A percentile compares a stretch with the other conserved stretches of the same genome.
Conservation (phyloP, 2,329 filamentous ascomycete genomes). For the Coniosporium tulheliwenetii region DNA sequence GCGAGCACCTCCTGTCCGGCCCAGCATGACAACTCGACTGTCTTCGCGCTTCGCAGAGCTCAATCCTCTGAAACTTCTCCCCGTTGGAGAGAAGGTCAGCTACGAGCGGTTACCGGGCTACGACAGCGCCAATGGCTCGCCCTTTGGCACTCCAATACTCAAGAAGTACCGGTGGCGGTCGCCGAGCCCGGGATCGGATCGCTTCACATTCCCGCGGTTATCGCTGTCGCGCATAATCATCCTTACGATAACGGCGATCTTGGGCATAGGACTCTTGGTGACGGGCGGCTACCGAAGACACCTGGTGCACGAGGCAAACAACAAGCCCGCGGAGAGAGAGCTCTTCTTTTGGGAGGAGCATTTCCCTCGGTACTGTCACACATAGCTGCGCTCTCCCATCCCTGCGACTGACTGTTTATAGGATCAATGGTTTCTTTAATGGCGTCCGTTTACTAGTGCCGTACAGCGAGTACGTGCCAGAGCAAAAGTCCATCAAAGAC, state of each 20-base stretch:
- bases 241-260: slow-evolving; percentile 19
- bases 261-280: slow-evolving; percentile 25
- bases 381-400: background rate
- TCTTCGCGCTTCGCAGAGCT: slow-evolving; percentile 9
- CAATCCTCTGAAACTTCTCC: slow-evolving; percentile 29
- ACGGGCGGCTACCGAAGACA: slow-evolving; percentile 24
- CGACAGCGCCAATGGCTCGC: slow-evolving; percentile 23
- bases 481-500: slow-evolving; percentile 27
- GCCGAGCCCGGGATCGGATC: slow-evolving; percentile 6
- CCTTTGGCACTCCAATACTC: slow-evolving; percentile 18
- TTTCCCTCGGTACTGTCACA: slow-evolving; percentile 21
- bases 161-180: slow-evolving; percentile 24
- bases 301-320: slow-evolving; percentile 16
- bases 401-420: slow-evolving; percentile 10
- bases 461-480: slow-evolving; percentile 23
- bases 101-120: slow-evolving; percentile 29
- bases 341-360: slow-evolving; percentile 30
- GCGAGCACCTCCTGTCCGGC: no score
- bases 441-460: slow-evolving; percentile 30
- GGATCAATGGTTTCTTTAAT: slow-evolving; percentile 31
- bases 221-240: slow-evolving; percentile 25
- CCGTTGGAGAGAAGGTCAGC: slow-evolving; percentile 15
- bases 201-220: slow-evolving; percentile 14
- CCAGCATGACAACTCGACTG: no score
- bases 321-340: slow-evolving; percentile 15